phyloP scores from a whole-genome alignment of 805 yeast genomes.

The Ogataea ganodermae region DNA sequence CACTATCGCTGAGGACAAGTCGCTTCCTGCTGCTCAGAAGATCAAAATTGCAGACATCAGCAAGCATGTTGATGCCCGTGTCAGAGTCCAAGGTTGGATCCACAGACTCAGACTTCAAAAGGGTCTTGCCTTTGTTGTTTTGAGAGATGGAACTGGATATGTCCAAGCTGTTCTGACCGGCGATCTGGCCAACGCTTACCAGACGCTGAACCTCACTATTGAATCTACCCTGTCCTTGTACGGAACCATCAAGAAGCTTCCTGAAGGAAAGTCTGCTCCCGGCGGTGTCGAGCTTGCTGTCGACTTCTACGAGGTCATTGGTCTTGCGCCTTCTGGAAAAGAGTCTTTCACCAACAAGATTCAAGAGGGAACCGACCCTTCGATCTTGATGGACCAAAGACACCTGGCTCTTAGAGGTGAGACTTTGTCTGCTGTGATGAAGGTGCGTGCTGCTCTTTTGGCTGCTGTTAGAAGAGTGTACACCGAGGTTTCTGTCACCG shows the following conservation, averaged over 20 bases:
- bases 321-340: conserved; percentile 95
- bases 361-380: conserved; percentile 92
- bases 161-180: conserved; percentile 87
- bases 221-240: conserved; percentile 81
- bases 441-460: conserved; percentile 84
- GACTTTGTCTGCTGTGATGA: conserved; percentile 87
- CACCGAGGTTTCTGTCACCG: conserved; percentile 71
- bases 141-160: conserved; percentile 94
- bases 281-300: conserved; percentile 94
- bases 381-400: conserved; percentile 89
- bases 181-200: conserved; percentile 87
- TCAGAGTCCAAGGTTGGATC: conserved; percentile 88
- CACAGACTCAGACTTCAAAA: conserved; percentile 93
- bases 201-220: conserved; percentile 79
- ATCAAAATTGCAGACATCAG: conserved; percentile 64
- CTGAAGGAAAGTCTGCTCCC: conserved; percentile 96
- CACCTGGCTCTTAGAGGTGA: conserved; percentile 97
- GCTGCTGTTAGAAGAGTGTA: conserved; percentile 75
- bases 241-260: conserved; percentile 81
- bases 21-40: conserved; percentile 67
- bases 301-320: conserved; percentile 86
- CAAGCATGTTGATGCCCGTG: conserved; percentile 63
- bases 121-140: conserved; percentile 84
- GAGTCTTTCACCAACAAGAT: conserved; percentile 94
- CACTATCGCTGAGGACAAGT: conserved; percentile 67